phyloP scores from a whole-genome alignment of 495 filamentous ascomycete species.

The Neurospora sp. region DNA sequence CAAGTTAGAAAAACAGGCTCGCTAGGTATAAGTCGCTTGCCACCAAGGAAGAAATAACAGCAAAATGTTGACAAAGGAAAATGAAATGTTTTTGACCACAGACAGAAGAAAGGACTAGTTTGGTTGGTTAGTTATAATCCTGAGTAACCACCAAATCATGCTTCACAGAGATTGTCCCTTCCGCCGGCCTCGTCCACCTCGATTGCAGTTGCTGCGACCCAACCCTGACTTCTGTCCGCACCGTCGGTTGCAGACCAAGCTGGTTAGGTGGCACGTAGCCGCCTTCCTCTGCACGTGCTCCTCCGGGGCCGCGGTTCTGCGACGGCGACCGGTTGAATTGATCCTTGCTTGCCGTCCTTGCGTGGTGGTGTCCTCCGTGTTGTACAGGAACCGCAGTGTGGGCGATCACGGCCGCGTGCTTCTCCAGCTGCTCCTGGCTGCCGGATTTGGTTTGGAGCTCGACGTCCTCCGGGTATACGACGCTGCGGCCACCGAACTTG shows the following conservation, averaged over 20 bases:
- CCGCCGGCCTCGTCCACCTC: background rate
- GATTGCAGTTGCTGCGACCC: background rate
- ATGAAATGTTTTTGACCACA: background rate
- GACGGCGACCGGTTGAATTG: background rate
- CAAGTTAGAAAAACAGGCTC: background rate
- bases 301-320: background rate
- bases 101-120: background rate
- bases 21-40: background rate
- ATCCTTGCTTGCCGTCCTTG: background rate
- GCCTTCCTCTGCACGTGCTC: background rate
- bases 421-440: constrained; percentile 7
- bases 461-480: constrained; percentile 18
- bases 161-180: background rate
- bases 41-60: background rate
- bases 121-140: background rate
- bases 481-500: constrained; percentile 8
- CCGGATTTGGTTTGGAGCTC: constrained; percentile 19
- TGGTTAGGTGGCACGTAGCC: background rate
- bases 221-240: constrained; percentile 14
- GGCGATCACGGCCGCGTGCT: background rate
- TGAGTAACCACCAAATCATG: background rate
- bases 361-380: background rate
- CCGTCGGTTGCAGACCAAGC: constrained; percentile 12
- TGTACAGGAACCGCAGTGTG: background rate
- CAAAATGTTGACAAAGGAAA: background rate